Percentiles rank a stretch among this genome's conserved stretches.
These are phyloP conservation scores for Penicillium frequentans DNA, from an alignment of 2,329 filamentous ascomycete genomes.

Conservation along the genomic window DNA sequence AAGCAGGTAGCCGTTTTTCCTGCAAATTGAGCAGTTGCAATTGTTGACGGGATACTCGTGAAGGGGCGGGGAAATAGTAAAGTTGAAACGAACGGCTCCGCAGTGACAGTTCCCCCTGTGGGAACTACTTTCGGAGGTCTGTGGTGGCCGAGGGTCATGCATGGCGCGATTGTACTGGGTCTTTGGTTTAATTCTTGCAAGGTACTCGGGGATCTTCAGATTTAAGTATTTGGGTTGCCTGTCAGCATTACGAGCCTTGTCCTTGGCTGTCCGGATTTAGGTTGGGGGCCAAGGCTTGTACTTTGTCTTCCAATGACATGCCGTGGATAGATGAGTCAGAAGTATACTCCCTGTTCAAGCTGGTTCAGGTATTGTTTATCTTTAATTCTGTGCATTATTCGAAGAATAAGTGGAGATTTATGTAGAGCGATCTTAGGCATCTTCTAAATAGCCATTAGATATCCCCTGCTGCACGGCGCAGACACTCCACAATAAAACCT, in stretches of 20 bases:
- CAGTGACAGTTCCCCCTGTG: constrained; percentile 5
- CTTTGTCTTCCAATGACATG: neutral
- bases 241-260: neutral
- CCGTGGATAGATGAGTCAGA: too few species aligned
- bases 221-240: neutral
- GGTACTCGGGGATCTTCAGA: neutral
- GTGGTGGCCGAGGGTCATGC: neutral
- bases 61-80: neutral
- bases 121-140: constrained; percentile 1
- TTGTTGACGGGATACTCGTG: neutral
- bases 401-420: neutral
- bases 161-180: neutral
- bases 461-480: constrained; percentile 28
- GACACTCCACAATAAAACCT: constrained; percentile 23
- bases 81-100: constrained; percentile 1
- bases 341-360: too few species aligned
- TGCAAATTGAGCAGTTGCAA: constrained; percentile 2
- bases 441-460: neutral
- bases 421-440: neutral
- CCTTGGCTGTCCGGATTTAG: neutral
- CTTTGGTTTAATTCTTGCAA: neutral
- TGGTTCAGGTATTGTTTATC: too few species aligned
- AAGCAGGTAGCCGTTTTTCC: constrained; percentile 3
- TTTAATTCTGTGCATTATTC: too few species aligned
- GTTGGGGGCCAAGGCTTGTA: neutral